Evolutionary conservation across 73 alveolate genomes (phyloP).

Genomic region (Paramecium octaurelia): DNA sequence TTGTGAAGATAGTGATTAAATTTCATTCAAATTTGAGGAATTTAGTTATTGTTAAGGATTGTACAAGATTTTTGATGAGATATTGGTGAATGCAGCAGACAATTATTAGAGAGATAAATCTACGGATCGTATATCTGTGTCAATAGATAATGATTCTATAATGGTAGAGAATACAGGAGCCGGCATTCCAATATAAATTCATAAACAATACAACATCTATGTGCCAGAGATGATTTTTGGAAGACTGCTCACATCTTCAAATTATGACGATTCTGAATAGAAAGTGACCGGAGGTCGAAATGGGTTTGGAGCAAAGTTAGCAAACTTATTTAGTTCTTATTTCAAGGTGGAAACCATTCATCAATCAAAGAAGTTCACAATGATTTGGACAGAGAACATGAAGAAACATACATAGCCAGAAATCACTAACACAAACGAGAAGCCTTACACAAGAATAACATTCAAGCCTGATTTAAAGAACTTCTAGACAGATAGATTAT

Average conservation of each 20-base stretch:
- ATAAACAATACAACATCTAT: slow-evolving; percentile 93
- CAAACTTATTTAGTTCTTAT: slow-evolving; percentile 96
- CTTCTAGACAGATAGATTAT: slow-evolving; percentile 92
- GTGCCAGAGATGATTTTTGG: slow-evolving; percentile 99
- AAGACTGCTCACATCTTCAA: slow-evolving; percentile 94
- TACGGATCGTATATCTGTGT: slow-evolving; percentile 86
- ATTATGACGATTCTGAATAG: slow-evolving; percentile 95
- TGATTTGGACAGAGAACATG: slow-evolving; percentile 84
- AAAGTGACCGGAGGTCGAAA: slow-evolving; percentile 97
- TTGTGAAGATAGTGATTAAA: slow-evolving; percentile 60
- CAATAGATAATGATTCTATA: slow-evolving; percentile 81
- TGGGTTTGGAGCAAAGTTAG: slow-evolving; percentile 99
- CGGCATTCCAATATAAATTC: slow-evolving; percentile 97
- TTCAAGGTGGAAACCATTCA: slow-evolving; percentile 96
- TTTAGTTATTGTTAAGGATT: slow-evolving; percentile 96
- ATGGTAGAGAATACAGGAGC: slow-evolving; percentile 93
- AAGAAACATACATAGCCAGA: slow-evolving; percentile 77
- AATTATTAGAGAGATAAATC: slow-evolving; percentile 95
- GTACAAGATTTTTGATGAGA: slow-evolving; percentile 98
- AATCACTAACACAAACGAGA: slow-evolving; percentile 64
- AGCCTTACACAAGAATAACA: slow-evolving; percentile 90
- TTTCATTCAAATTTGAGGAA: background rate
- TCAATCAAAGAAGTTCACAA: slow-evolving; percentile 70
- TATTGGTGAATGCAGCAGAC: slow-evolving; percentile 99
- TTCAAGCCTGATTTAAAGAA: slow-evolving; percentile 97